Base-by-base conservation (phyloP, 768 basidiomycete genomes). In the Serpula lacrymans region DNA sequence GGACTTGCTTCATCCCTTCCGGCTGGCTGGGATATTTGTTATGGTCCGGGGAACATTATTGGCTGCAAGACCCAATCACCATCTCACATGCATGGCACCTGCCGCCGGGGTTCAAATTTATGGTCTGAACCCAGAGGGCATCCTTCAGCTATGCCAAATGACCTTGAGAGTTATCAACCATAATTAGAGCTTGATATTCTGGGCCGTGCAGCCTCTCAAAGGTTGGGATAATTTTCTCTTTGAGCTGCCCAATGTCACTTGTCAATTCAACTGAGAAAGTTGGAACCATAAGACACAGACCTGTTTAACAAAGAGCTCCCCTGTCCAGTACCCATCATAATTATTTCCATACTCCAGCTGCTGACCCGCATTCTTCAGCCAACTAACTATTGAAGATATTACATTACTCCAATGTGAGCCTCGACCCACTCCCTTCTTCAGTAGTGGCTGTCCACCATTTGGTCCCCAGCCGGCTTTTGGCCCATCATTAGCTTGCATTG, bases 11-110 rank as follows among this genome's bases (percentile, higher is more conserved):
- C 45, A 67, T 57, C 11, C 64, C 64, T 34, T 66, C 65, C 25
- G 58, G 57, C 20, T 41, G 11, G 3, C 49, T 6, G 63, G 56
- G 44, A 45, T n/a, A 58, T 22, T 53, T 42, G 8, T 54, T 47
- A 39, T 71, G 64, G 45, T 65, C 46, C 5, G 43, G 37, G 20
- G 58, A 58, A 45, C n/a, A n/a, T n/a, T n/a, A n/a, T n/a, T n/a
- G n/a, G n/a, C n/a, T n/a, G n/a, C n/a, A n/a, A n/a, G n/a, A n/a
- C n/a, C n/a, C n/a, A n/a, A n/a, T n/a, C n/a, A n/a, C n/a, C n/a
- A n/a, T n/a, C n/a, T n/a, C n/a, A n/a, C n/a, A n/a, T n/a, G n/a
- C n/a, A n/a, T n/a, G n/a, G n/a, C n/a, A n/a, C n/a, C n/a, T n/a
- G n/a, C 38, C 25, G 20, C 18, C 4, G 1, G 26, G 38, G 23